A percentile compares a stretch with the other conserved stretches of the same genome.
phyloP scores from a whole-genome alignment of 2,329 filamentous ascomycete species.

The Biscogniauxia sp. region DNA sequence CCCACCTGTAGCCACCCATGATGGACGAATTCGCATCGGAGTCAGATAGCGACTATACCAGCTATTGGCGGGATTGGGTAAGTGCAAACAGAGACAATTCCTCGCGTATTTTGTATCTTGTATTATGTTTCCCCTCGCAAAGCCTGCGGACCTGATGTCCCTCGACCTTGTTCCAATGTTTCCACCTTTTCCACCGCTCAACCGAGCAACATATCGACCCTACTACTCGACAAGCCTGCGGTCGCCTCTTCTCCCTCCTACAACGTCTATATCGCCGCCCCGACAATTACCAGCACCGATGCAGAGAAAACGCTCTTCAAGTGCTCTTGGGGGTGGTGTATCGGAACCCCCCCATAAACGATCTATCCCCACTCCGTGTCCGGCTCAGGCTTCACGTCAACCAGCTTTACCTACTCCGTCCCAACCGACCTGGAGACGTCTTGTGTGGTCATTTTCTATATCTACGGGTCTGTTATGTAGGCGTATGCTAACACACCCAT shows the following conservation, averaged over 20 bases:
- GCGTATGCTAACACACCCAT: constrained; percentile 20
- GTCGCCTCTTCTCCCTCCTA: too few species aligned
- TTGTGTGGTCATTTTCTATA: neutral
- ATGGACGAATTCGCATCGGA: constrained; percentile 99
- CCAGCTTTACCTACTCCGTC: neutral
- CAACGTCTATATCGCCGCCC: too few species aligned
- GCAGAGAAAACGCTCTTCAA: too few species aligned
- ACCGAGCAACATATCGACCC: too few species aligned
- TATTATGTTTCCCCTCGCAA: neutral
- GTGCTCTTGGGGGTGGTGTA: too few species aligned
- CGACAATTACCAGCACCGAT: too few species aligned
- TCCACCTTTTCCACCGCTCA: too few species aligned
- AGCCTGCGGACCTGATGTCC: neutral
- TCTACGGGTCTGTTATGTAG: neutral
- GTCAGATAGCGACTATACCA: constrained; percentile 98
- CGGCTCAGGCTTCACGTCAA: neutral
- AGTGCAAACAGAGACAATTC: constrained; percentile 39
- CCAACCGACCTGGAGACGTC: neutral
- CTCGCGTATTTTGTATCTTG: constrained; percentile 3
- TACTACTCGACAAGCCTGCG: too few species aligned
- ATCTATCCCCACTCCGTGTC: too few species aligned
- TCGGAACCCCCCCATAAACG: too few species aligned
- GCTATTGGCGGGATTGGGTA: constrained; percentile 99
- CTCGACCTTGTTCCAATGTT: neutral
- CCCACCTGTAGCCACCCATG: constrained; percentile 25